A percentile compares a stretch with the other conserved stretches of the same genome.
Evolutionary conservation across 2,329 filamentous ascomycete genomes (phyloP).

Genomic region (Albifimbria verrucaria): DNA sequence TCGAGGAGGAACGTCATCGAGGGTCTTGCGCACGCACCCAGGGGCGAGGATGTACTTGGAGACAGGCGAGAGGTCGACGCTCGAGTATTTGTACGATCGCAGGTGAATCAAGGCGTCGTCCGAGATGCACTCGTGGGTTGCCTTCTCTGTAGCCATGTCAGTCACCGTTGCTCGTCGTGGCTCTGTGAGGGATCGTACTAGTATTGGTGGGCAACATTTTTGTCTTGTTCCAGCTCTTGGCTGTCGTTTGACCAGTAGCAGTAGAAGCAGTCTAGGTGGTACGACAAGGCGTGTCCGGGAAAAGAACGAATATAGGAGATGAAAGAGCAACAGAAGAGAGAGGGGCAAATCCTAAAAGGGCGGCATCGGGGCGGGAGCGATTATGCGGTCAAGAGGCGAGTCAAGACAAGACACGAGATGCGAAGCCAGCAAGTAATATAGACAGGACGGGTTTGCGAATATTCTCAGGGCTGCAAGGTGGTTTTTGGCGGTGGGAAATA

Average conservation of each 20-base stretch:
- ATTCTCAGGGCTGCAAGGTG: background rate
- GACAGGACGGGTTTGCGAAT: background rate
- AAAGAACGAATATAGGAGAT: too few relatives aligned
- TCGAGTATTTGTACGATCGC: conserved; percentile 95
- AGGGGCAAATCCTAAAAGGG: too few relatives aligned
- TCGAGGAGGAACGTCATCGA: background rate
- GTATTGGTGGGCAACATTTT: conserved; percentile 29
- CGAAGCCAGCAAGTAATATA: background rate
- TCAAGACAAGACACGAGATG: too few relatives aligned
- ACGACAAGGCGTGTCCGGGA: too few relatives aligned
- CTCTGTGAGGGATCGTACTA: conserved; percentile 18
- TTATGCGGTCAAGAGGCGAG: too few relatives aligned
- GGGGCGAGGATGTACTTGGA: conserved; percentile 90
- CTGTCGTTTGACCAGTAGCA: too few relatives aligned
- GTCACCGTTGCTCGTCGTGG: background rate
- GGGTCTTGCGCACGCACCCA: conserved; percentile 64
- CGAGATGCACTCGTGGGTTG: conserved; percentile 71
- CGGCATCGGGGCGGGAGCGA: too few relatives aligned
- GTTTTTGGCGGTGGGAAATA: background rate
- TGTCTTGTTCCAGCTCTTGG: too few relatives aligned
- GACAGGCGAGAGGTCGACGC: conserved; percentile 91
- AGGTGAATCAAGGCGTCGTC: conserved; percentile 89
- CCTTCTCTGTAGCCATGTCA: conserved; percentile 32
- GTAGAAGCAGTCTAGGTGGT: too few relatives aligned
- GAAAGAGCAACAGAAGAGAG: too few relatives aligned